Conservation (phyloP, 768 basidiomycete genomes). For the Boletales sp. region DNA sequence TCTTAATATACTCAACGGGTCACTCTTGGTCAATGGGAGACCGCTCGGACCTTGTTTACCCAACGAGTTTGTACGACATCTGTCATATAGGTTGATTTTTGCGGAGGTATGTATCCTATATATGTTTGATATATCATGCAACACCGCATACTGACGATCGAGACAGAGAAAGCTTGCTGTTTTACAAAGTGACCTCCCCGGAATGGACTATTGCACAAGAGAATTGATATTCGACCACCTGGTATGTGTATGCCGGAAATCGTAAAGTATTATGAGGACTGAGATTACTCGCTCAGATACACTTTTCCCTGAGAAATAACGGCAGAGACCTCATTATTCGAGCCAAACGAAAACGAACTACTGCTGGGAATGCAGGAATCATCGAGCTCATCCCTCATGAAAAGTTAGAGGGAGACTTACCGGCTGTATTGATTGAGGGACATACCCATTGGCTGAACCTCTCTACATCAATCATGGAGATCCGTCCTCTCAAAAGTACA, state of each 20-base stretch:
- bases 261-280: neutral
- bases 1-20: slow-evolving; percentile 36
- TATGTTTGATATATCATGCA: no score
- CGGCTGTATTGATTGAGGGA: slow-evolving; percentile 15
- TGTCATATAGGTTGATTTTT: slow-evolving; percentile 17
- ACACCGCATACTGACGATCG: no score
- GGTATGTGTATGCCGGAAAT: neutral
- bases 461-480: slow-evolving; percentile 19
- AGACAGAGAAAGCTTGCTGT: slow-evolving; percentile 12
- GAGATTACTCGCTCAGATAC: neutral
- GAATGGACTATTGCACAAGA: slow-evolving; percentile 23
- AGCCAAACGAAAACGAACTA: slow-evolving; percentile 1
- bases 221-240: slow-evolving; percentile 15
- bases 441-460: slow-evolving; percentile 31
- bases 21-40: slow-evolving; percentile 22
- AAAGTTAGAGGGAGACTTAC: slow-evolving; percentile 24
- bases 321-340: slow-evolving; percentile 6
- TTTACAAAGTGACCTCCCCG: slow-evolving; percentile 17
- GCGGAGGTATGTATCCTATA: slow-evolving; percentile 8
- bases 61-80: slow-evolving; percentile 2
- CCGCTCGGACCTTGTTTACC: slow-evolving; percentile 16
- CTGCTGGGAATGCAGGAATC: neutral
- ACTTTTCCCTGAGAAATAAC: slow-evolving; percentile 6
- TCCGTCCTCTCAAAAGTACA: slow-evolving; percentile 20
- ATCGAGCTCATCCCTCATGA: slow-evolving; percentile 24